Base-by-base conservation (phyloP, 768 basidiomycete genomes). In the Clitopilus passeckerianus region DNA sequence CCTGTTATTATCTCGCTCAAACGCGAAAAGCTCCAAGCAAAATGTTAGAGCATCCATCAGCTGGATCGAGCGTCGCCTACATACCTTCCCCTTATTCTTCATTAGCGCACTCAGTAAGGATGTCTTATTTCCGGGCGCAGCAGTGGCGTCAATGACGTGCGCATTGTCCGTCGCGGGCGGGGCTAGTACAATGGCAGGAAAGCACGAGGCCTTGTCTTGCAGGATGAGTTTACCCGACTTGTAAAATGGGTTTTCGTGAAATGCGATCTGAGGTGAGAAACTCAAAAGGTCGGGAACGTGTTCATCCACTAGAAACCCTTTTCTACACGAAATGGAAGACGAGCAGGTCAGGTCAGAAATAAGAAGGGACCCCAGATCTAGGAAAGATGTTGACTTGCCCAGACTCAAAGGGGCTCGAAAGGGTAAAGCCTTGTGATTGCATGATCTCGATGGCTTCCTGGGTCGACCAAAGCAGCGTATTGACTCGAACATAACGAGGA, bases 121-220 rank as follows among this genome's bases (percentile, higher is more conserved):
- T 1, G 97, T 98, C 75, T 99, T 99, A 75, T 99, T 99, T 0
- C 97, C 97, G 0, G 97, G 97, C 0, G 97, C 97, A 41, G 95
- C 90, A 10, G 95, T 98, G 12, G 93, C 95, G 71, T 98, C 96
- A 41, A 98, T 90, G 30, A 94, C 91, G 53, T 81, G 77, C 57
- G 75, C 72, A 43, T 78, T 70, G 20, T 83, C 77, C 18, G 67
- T 70, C 1, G 77, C 73, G 10, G 87, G 89, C 44, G 92, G 90
- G 20, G 86, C 81, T n/a, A 99, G 84, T 6, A 98, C 83, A 60
- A 86, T 76, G 0, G 96, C 93, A 16, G 97, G 93, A 71, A 99
- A 94, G 73, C 97, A 99, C 58, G 94, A 96, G 18, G 97, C 96
- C 70, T 98, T 98, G 72, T 99, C 97, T 72, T 99, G 97, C 6